These are phyloP conservation scores for Craspedostauros australis DNA, from an alignment of 108 stramenopile genomes.

Conservation along the genomic window DNA sequence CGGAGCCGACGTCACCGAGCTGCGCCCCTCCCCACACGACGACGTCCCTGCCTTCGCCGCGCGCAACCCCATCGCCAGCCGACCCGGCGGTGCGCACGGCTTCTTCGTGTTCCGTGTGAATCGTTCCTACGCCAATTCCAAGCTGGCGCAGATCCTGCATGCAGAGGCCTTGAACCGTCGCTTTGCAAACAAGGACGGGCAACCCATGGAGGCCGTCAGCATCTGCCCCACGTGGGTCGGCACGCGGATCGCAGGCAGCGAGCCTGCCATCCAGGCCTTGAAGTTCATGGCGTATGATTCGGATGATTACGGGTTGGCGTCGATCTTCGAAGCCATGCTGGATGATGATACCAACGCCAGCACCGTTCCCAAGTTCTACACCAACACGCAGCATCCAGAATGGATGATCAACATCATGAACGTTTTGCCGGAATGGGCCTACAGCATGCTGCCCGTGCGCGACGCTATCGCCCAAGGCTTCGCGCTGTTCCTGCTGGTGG, in stretches of 20 bases:
- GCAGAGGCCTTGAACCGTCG: conserved; percentile 12
- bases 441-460: conserved; percentile 13
- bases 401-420: background rate
- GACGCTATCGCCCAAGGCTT: conserved; percentile 4
- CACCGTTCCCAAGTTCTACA: conserved; percentile 10
- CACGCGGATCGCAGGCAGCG: conserved; percentile 32
- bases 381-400: conserved; percentile 1
- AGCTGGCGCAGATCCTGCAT: conserved; percentile 56
- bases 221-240: conserved; percentile 58
- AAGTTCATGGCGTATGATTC: conserved; percentile 14
- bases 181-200: background rate
- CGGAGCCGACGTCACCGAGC: conserved; percentile 29
- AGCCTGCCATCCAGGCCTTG: conserved; percentile 3
- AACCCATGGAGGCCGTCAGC: conserved; percentile 17
- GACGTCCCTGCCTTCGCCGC: background rate
- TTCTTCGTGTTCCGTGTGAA: conserved; percentile 11
- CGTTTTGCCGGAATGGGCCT: conserved; percentile 6
- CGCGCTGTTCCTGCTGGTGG: conserved; percentile 3
- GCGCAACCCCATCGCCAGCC: conserved; percentile 25
- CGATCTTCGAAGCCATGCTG: conserved; percentile 32
- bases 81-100: conserved; percentile 11
- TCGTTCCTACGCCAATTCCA: conserved; percentile 45
- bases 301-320: conserved; percentile 34
- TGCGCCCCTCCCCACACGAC: background rate
- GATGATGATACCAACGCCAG: background rate